Evolutionary conservation across 2,329 filamentous ascomycete genomes (phyloP), one percentile per base, ranked within the genome.

Genomic region (Colletotrichum truncatum): DNA sequence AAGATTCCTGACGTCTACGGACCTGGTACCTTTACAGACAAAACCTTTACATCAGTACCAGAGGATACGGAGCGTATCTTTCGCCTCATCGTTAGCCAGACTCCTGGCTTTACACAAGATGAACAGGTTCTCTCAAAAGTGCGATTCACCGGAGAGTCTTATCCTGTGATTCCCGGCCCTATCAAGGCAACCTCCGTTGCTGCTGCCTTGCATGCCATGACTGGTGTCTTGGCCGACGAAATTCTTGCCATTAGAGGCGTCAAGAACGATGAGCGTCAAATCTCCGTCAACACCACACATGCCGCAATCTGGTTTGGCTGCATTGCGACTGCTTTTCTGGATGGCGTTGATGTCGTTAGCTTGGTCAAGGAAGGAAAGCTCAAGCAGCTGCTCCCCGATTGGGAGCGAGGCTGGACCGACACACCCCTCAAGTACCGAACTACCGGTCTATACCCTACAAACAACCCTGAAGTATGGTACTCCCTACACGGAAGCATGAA

Each of bases 401-500:
- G 54, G 54, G 61, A 64, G 32, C 45, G n/a, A 10, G 61, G 61
- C 23, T 64, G 61, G 61, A 64, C 54, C 12, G 60, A 59, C 53
- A 64, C 60, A 10, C 70, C 77, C 0, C 70, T 83, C 49, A 75
- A 76, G 30, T 78, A 78, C 43, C 77, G 82, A 16, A 71, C 77
- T 4, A 82, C 80, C 7, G 80, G 77, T 2, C 77, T 84, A 46
- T 86, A 85, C 66, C 80, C 79, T 7, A 86, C 84, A 0, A 79
- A 76, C n/a, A 73, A 81, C 32, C 72, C 76, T 0, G 74, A 76
- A 1, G 77, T 80, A 1, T 85, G 81, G 80, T 87, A 84, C 69
- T 82, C 82, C 10, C 74, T 87, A 1, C 82, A 86, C 56, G 84
- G 84, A 5, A 84, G 80, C 1, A 74, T 86, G 45, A 71, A 83